phyloP scores from a whole-genome alignment of 768 basidiomycete genomes.

The Russula dissimulans region DNA sequence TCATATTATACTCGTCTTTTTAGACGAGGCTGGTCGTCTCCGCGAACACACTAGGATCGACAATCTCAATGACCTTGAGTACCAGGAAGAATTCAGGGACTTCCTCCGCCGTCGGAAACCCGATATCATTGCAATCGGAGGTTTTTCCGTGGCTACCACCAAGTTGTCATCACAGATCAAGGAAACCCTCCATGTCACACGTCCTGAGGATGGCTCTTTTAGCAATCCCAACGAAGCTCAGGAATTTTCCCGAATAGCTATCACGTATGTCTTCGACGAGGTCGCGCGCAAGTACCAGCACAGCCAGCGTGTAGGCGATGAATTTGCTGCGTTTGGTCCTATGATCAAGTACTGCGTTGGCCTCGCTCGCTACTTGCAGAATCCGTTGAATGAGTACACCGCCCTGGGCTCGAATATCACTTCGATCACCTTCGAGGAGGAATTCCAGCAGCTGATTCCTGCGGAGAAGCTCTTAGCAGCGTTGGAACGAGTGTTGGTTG shows the following conservation, averaged over 20 bases:
- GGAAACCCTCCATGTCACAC: slow-evolving; percentile 34
- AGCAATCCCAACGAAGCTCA: slow-evolving; percentile 22
- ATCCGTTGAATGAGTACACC: slow-evolving; percentile 88
- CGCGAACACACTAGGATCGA: slow-evolving; percentile 88
- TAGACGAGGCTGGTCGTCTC: slow-evolving; percentile 83
- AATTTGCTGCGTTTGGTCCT: slow-evolving; percentile 68
- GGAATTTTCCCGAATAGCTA: slow-evolving; percentile 46
- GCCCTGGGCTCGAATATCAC: slow-evolving; percentile 80
- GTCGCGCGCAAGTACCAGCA: slow-evolving; percentile 92
- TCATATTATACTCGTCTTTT: slow-evolving; percentile 71
- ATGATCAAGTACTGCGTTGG: slow-evolving; percentile 90
- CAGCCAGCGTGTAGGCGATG: slow-evolving; percentile 73
- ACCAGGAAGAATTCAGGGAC: slow-evolving; percentile 66
- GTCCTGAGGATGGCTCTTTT: slow-evolving; percentile 6
- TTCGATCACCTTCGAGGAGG: slow-evolving; percentile 75
- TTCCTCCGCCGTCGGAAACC: slow-evolving; percentile 77
- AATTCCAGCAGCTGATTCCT: slow-evolving; percentile 80
- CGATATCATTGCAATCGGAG: slow-evolving; percentile 82
- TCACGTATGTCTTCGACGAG: slow-evolving; percentile 82
- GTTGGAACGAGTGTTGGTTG: slow-evolving; percentile 83
- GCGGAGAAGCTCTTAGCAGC: slow-evolving; percentile 72
- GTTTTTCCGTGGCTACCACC: slow-evolving; percentile 74
- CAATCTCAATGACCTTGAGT: slow-evolving; percentile 66
- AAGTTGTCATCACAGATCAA: slow-evolving; percentile 60
- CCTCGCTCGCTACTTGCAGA: slow-evolving; percentile 87